phyloP scores from a whole-genome alignment of 345 rosid species.

The Aquilaria sinensis region DNA sequence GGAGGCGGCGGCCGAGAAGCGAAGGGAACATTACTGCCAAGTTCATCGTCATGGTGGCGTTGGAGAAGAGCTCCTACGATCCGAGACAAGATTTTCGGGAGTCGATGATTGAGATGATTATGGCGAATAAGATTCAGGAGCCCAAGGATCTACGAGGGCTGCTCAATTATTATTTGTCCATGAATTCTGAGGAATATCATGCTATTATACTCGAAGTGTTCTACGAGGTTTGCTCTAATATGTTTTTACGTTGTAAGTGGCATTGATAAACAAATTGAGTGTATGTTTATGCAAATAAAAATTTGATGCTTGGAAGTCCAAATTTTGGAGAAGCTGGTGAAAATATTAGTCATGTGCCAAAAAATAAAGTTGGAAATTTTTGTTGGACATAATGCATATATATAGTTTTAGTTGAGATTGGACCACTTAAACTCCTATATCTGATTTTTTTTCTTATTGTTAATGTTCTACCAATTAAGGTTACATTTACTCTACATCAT shows the following conservation, averaged over 20 bases:
- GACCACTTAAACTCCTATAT: too few relatives aligned
- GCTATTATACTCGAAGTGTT: slow-evolving; percentile 65
- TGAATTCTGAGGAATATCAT: slow-evolving; percentile 63
- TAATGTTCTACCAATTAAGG: too few relatives aligned
- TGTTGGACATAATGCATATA: too few relatives aligned
- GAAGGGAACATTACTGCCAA: slow-evolving; percentile 22
- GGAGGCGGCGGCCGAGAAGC: slow-evolving; percentile 22
- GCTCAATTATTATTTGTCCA: slow-evolving; percentile 71
- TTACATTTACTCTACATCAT: too few relatives aligned
- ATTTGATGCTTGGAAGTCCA: neutral
- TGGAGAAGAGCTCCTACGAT: slow-evolving; percentile 74
- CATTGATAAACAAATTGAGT: slow-evolving; percentile 21
- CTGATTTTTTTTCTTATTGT: too few relatives aligned
- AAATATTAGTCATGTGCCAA: too few relatives aligned
- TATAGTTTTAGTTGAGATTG: too few relatives aligned
- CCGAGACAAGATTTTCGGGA: slow-evolving; percentile 74
- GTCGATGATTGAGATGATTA: slow-evolving; percentile 80
- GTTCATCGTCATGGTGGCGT: slow-evolving; percentile 80
- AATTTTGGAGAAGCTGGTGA: too few relatives aligned
- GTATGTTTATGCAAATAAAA: neutral
- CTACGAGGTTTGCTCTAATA: slow-evolving; percentile 65
- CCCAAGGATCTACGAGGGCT: slow-evolving; percentile 69
- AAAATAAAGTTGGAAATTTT: too few relatives aligned
- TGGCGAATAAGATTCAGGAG: slow-evolving; percentile 48
- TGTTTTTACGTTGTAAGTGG: slow-evolving; percentile 53